phyloP scores from a whole-genome alignment of 2,329 filamentous ascomycete genomes.

The Pseudogymnoascus sp. region DNA sequence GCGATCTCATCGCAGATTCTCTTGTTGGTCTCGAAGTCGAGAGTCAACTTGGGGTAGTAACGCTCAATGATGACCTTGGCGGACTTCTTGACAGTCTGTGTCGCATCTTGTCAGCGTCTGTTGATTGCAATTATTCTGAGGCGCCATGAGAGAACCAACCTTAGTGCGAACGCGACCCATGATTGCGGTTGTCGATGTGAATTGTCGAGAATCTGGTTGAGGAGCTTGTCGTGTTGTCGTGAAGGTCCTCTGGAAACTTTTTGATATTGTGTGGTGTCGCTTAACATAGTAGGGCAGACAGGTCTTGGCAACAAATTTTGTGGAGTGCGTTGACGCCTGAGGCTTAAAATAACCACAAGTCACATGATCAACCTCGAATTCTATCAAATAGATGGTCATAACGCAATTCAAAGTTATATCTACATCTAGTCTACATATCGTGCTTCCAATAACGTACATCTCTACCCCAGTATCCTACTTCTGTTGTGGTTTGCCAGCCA shows the following conservation, averaged over 20 bases:
- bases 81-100: slow-evolving; percentile 67
- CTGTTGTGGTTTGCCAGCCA: neutral
- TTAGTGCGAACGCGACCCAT: slow-evolving; percentile 40
- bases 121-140: slow-evolving; percentile 20
- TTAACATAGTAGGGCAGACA: slow-evolving; percentile 3
- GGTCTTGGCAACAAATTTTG: neutral
- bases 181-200: slow-evolving; percentile 25
- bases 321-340: neutral
- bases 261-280: slow-evolving; percentile 8
- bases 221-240: slow-evolving; percentile 4
- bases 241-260: neutral
- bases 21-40: slow-evolving; percentile 99
- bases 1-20: slow-evolving; percentile 99
- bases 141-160: slow-evolving; percentile 24
- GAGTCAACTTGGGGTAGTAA: slow-evolving; percentile 94
- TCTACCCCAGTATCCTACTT: neutral
- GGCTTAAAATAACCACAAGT: neutral
- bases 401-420: slow-evolving; percentile 7
- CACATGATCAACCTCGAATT: neutral
- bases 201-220: slow-evolving; percentile 17
- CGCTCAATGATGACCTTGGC: slow-evolving; percentile 99
- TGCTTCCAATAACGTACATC: slow-evolving; percentile 1
- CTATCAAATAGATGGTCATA: neutral
- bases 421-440: slow-evolving; percentile 7
- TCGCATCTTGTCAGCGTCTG: slow-evolving; percentile 6